Evolutionary conservation across 108 stramenopile species (phyloP).

Genomic region (Skeletonema potamos): DNA sequence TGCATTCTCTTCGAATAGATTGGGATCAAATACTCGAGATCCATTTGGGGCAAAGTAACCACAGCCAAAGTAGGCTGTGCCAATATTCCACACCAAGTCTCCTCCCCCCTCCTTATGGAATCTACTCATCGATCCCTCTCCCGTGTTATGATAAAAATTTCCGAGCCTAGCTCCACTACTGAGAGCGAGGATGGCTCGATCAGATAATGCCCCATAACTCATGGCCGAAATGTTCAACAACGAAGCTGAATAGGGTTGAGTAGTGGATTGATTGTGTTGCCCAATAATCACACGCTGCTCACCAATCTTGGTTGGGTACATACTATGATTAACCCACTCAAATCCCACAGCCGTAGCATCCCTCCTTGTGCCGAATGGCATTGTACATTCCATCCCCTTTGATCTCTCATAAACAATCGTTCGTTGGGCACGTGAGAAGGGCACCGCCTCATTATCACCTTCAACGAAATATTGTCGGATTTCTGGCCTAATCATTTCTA

Average conservation of each 20-base stretch:
- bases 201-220: conserved; percentile 85
- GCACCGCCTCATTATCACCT: conserved; percentile 68
- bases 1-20: conserved; percentile 59
- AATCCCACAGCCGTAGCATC: conserved; percentile 51
- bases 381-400: conserved; percentile 57
- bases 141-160: conserved; percentile 90
- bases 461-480: conserved; percentile 85
- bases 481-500: conserved; percentile 89
- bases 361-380: conserved; percentile 73
- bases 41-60: conserved; percentile 44
- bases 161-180: conserved; percentile 76
- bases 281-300: conserved; percentile 59
- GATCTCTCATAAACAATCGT: conserved; percentile 74
- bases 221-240: conserved; percentile 86
- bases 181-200: conserved; percentile 78
- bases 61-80: conserved; percentile 92
- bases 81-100: conserved; percentile 90
- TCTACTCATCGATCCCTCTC: conserved; percentile 79
- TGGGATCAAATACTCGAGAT: conserved; percentile 64
- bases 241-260: conserved; percentile 68
- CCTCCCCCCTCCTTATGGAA: conserved; percentile 75
- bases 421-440: conserved; percentile 68
- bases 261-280: conserved; percentile 40
- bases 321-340: conserved; percentile 86
- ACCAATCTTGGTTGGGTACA: conserved; percentile 54